Evolutionary conservation across 2,329 filamentous ascomycete species (phyloP).

Genomic region (Aspergillus persii): DNA sequence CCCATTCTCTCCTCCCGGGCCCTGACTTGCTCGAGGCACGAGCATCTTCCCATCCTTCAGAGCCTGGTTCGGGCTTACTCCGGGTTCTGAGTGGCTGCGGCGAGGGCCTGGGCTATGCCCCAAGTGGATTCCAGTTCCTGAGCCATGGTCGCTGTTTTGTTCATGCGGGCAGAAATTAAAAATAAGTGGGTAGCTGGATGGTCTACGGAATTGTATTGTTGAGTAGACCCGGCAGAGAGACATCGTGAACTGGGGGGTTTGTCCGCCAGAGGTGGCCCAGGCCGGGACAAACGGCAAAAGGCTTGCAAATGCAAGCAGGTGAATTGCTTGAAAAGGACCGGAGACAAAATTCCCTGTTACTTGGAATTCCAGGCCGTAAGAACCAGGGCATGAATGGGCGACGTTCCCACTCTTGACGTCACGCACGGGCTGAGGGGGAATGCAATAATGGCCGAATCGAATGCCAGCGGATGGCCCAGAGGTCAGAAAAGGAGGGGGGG

Average conservation of each 20-base stretch:
- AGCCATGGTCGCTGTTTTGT: slow-evolving; percentile 5
- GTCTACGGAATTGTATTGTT: background rate
- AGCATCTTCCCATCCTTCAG: background rate
- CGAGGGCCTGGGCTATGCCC: slow-evolving; percentile 2
- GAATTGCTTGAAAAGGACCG: background rate
- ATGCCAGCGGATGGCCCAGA: background rate
- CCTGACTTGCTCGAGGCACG: background rate
- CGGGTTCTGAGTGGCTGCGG: background rate
- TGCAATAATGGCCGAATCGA: background rate
- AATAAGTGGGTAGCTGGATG: background rate
- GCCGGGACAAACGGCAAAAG: background rate
- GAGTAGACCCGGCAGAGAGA: background rate
- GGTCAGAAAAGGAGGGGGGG: background rate
- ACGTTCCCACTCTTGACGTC: slow-evolving; percentile 4
- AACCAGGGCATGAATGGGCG: background rate
- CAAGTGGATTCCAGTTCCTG: slow-evolving; percentile 13
- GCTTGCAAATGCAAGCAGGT: background rate
- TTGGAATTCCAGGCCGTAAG: background rate
- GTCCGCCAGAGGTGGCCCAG: background rate
- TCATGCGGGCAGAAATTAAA: slow-evolving; percentile 1
- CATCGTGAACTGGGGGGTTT: background rate
- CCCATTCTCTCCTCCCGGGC: background rate
- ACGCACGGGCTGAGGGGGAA: slow-evolving; percentile 1
- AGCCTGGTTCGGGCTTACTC: background rate
- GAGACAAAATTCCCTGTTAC: background rate